Conservation (phyloP, 2,329 filamentous ascomycete genomes). For the Fusarium globosum region DNA sequence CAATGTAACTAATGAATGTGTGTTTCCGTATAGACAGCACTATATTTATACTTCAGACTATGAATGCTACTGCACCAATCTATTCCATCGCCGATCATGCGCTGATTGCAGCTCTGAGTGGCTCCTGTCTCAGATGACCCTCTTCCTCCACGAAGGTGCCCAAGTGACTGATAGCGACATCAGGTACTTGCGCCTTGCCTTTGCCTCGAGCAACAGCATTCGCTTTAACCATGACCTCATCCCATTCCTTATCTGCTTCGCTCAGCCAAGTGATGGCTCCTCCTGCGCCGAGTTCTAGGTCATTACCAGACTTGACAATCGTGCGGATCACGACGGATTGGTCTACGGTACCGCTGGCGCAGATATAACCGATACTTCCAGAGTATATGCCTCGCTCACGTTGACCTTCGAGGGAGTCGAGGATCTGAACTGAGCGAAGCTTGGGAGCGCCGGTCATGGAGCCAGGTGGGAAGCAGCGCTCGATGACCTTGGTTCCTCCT, state of each 20-base stretch:
- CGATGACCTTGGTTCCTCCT: not conserved
- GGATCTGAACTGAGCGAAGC: not conserved
- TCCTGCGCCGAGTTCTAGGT: not conserved
- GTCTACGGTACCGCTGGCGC: not conserved
- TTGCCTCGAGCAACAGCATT: not conserved
- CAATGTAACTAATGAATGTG: not conserved
- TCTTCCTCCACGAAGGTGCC: not conserved
- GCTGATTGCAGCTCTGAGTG: not conserved
- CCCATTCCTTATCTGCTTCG: not conserved
- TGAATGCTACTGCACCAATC: not conserved
- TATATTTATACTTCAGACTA: not conserved
- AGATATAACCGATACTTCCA: not conserved
- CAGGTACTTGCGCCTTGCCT: not conserved
- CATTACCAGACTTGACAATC: not conserved
- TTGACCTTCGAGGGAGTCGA: not conserved
- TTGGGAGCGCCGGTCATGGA: not conserved
- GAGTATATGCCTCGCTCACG: not conserved
- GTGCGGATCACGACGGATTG: not conserved
- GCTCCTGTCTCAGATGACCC: not conserved
- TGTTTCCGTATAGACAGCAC: fast-evolving
- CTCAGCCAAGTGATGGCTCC: not conserved
- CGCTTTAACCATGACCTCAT: not conserved
- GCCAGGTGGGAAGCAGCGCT: not conserved
- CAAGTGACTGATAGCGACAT: not conserved
- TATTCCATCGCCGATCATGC: not conserved